Percentiles rank a stretch among this genome's conserved stretches.
These are phyloP conservation scores for Boletus tylopilopsis DNA, from an alignment of 768 basidiomycete genomes.

Conservation along the genomic window DNA sequence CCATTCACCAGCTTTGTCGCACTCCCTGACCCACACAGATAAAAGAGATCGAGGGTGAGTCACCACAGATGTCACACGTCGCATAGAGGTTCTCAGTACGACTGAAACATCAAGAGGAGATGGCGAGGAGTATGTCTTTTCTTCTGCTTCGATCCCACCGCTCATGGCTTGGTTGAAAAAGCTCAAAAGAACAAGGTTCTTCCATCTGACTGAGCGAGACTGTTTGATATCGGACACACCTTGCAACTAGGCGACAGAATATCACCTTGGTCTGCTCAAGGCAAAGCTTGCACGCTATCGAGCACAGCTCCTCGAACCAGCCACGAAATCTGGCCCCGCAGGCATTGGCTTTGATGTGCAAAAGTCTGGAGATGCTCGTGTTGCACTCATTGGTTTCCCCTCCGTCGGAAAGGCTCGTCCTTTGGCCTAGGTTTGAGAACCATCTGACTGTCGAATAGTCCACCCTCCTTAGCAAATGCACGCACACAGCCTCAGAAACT, in stretches of 20 bases:
- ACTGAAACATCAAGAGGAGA: conserved; percentile 66
- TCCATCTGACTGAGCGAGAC: background rate
- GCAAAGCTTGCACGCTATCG: conserved; percentile 94
- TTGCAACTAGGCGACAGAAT: conserved; percentile 75
- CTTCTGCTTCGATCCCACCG: background rate
- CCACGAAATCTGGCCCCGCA: conserved; percentile 73
- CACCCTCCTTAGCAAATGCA: conserved; percentile 87
- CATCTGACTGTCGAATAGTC: conserved; percentile 46
- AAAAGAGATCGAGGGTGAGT: conserved; percentile 91
- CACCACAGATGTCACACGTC: background rate
- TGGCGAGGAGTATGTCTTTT: conserved; percentile 83
- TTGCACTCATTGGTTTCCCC: conserved; percentile 92
- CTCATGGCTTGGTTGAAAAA: conserved; percentile 26
- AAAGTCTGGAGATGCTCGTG: conserved; percentile 83
- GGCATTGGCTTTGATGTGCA: conserved; percentile 90
- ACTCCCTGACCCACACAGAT: conserved; percentile 50
- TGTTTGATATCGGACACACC: conserved; percentile 9
- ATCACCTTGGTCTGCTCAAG: conserved; percentile 90
- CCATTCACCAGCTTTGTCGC: background rate
- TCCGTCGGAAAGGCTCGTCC: conserved; percentile 79
- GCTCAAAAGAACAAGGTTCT: conserved; percentile 93
- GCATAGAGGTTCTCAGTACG: conserved; percentile 11
- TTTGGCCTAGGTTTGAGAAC: background rate
- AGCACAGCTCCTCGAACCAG: conserved; percentile 90
- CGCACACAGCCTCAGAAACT: conserved; percentile 82